phyloP scores from a whole-genome alignment of 805 yeast species.

The Scheffersomyces ergatensis region DNA sequence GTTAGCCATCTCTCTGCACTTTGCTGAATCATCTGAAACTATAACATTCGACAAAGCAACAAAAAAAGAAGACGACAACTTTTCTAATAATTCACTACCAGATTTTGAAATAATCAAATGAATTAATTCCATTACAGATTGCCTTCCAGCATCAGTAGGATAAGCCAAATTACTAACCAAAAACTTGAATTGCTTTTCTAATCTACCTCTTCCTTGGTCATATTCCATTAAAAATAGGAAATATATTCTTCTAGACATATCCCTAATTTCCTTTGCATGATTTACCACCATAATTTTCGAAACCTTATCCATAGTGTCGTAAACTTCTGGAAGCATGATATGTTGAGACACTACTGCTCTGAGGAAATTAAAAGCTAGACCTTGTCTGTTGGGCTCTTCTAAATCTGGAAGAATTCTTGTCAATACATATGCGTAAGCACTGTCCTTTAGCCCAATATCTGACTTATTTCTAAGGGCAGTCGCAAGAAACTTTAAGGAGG shows the following conservation, averaged over 20 bases:
- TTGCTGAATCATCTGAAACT: slow-evolving; percentile 72
- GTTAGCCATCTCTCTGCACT: slow-evolving; percentile 82
- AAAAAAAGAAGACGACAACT: slow-evolving; percentile 73
- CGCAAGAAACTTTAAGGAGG: slow-evolving; percentile 71
- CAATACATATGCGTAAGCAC: slow-evolving; percentile 71
- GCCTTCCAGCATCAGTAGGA: slow-evolving; percentile 82
- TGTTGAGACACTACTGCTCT: slow-evolving; percentile 75
- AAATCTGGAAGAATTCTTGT: slow-evolving; percentile 78
- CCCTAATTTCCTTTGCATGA: slow-evolving; percentile 78
- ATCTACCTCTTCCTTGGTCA: slow-evolving; percentile 84
- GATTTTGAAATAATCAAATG: slow-evolving; percentile 68
- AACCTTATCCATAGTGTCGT: slow-evolving; percentile 81
- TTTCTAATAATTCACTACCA: slow-evolving; percentile 54
- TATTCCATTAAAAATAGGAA: slow-evolving; percentile 88
- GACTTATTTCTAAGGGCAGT: slow-evolving; percentile 67
- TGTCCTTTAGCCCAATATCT: slow-evolving; percentile 62
- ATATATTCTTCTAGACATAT: slow-evolving; percentile 77
- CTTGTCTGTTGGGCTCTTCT: slow-evolving; percentile 86
- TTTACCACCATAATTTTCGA: slow-evolving; percentile 86
- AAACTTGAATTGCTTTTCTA: slow-evolving; percentile 79
- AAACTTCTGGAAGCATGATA: slow-evolving; percentile 79
- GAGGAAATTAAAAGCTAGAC: slow-evolving; percentile 81
- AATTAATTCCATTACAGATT: slow-evolving; percentile 85
- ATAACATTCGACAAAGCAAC: slow-evolving; percentile 76
- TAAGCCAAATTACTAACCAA: slow-evolving; percentile 79